Percentiles rank a stretch among this genome's conserved stretches.
phyloP scores from a whole-genome alignment of 2,329 filamentous ascomycete genomes.

The Neonectria hederae region DNA sequence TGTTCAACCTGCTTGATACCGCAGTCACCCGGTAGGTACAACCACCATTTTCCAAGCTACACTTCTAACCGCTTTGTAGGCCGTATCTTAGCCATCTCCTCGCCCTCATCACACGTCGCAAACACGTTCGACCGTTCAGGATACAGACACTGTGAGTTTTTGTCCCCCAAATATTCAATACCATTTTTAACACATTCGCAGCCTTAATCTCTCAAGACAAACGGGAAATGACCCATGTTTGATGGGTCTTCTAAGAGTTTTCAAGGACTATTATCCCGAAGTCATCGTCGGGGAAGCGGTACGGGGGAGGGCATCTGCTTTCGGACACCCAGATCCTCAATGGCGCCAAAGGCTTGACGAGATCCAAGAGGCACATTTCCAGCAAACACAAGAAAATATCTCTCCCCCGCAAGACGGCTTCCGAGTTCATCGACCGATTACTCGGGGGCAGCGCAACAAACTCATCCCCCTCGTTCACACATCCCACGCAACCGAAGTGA shows the following conservation, averaged over 20 bases:
- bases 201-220: constrained; percentile 66
- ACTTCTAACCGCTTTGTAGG: constrained; percentile 47
- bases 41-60: neutral
- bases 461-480: constrained; percentile 77
- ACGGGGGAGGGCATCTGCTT: constrained; percentile 67
- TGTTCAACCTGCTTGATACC: constrained; percentile 86
- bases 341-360: constrained; percentile 76
- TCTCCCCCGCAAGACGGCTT: constrained; percentile 61
- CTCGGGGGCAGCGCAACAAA: constrained; percentile 44
- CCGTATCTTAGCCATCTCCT: constrained; percentile 78
- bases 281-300: constrained; percentile 80
- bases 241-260: constrained; percentile 79
- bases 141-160: constrained; percentile 75
- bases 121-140: constrained; percentile 84
- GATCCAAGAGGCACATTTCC: constrained; percentile 69
- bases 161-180: neutral
- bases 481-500: constrained; percentile 73
- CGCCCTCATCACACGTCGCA: constrained; percentile 80
- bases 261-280: constrained; percentile 91
- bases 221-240: constrained; percentile 78
- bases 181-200: constrained; percentile 41
- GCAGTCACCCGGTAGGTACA: constrained; percentile 71
- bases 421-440: constrained; percentile 64
- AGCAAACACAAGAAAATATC: constrained; percentile 54
- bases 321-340: constrained; percentile 78